A percentile compares a stretch with the other conserved stretches of the same genome.
phyloP scores from a whole-genome alignment of 1,284 basidiomycete species.

The Cystobasidium slooffiae region DNA sequence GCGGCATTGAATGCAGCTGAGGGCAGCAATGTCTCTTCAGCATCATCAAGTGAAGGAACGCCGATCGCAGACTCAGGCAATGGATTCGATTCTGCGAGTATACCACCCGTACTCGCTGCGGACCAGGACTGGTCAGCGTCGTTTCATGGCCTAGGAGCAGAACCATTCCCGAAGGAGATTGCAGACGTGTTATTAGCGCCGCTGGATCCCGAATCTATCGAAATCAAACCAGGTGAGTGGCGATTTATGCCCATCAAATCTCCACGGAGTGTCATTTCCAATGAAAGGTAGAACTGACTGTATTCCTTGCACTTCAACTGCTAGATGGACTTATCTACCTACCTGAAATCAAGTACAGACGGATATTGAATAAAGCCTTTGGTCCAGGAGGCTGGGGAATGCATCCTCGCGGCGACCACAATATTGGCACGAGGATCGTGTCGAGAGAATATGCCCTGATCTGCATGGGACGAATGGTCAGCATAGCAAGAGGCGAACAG shows the following conservation, averaged over 20 bases:
- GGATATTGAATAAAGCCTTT: conserved; percentile 90
- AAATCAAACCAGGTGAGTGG: conserved; percentile 84
- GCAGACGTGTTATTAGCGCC: conserved; percentile 75
- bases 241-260: background rate
- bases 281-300: background rate
- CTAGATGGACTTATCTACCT: conserved; percentile 92
- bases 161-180: conserved; percentile 78
- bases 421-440: conserved; percentile 85
- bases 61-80: conserved; percentile 2
- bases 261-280: background rate
- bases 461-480: conserved; percentile 81
- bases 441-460: conserved; percentile 94
- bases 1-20: background rate
- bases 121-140: conserved; percentile 79
- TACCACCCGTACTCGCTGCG: background rate
- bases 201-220: conserved; percentile 77
- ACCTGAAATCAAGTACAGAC: conserved; percentile 97
- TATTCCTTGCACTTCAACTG: background rate
- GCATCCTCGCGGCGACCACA: conserved; percentile 88
- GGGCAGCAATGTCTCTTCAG: background rate
- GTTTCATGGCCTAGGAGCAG: conserved; percentile 77
- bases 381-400: conserved; percentile 97
- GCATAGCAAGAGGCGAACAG: conserved; percentile 91
- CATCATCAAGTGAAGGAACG: background rate
- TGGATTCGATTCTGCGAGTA: conserved; percentile 16